Percentiles rank a stretch among this genome's conserved stretches.
phyloP scores from a whole-genome alignment of 2,329 filamentous ascomycete genomes.

The Cladophialophora carrionii region DNA sequence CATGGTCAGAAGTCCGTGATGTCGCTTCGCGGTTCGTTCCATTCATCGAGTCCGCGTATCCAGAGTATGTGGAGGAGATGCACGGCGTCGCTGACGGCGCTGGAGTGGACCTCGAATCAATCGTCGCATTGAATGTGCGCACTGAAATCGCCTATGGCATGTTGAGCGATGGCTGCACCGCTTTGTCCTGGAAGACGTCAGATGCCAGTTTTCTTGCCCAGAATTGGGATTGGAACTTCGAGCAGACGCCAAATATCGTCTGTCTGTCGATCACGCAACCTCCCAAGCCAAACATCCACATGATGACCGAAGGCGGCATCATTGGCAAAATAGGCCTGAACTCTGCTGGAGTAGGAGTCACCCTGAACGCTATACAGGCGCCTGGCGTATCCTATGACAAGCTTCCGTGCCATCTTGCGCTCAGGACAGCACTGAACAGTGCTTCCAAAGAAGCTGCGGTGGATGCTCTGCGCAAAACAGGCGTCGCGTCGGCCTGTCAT shows the following conservation, averaged over 20 bases:
- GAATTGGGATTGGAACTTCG: constrained; percentile 62
- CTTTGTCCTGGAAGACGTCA: constrained; percentile 55
- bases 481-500: constrained; percentile 59
- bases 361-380: constrained; percentile 60
- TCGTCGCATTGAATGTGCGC: constrained; percentile 62
- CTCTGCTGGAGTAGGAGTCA: constrained; percentile 57
- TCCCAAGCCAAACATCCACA: constrained; percentile 54
- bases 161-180: constrained; percentile 62
- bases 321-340: constrained; percentile 65
- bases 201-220: constrained; percentile 53
- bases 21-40: constrained; percentile 52
- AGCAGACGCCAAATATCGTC: constrained; percentile 57
- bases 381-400: constrained; percentile 52
- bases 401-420: constrained; percentile 59
- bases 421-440: constrained; percentile 59
- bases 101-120: constrained; percentile 52
- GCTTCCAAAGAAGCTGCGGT: constrained; percentile 52
- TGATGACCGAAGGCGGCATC: constrained; percentile 61
- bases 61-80: constrained; percentile 44
- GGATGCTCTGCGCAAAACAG: constrained; percentile 48
- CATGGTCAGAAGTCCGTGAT: constrained; percentile 54
- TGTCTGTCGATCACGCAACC: constrained; percentile 52
- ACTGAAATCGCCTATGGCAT: constrained; percentile 63
- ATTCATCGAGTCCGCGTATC: constrained; percentile 44
- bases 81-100: constrained; percentile 58